phyloP scores from a whole-genome alignment of 306 rosid genomes.

The Lupinus albus region DNA sequence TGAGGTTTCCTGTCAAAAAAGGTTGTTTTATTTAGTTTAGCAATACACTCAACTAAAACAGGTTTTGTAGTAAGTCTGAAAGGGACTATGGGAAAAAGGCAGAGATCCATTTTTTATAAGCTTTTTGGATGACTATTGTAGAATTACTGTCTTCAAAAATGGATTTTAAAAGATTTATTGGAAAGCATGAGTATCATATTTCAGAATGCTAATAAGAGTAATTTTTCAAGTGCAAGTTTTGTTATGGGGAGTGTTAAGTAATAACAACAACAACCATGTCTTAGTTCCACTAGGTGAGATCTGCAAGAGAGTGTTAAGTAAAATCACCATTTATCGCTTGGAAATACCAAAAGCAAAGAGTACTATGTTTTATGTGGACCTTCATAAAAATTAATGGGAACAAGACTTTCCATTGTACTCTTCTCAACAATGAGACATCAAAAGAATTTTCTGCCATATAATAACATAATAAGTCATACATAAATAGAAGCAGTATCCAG shows the following conservation, averaged over 20 bases:
- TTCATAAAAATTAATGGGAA: no score
- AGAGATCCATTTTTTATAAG: conserved; percentile 16
- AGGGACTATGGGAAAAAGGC: not conserved
- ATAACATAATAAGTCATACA: no score
- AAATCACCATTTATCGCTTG: conserved; percentile 9
- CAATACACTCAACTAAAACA: conserved; percentile 23
- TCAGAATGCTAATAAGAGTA: conserved; percentile 1
- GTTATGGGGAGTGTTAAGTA: no score
- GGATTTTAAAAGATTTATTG: not conserved
- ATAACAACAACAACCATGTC: no score
- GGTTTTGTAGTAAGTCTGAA: not conserved
- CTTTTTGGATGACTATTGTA: conserved; percentile 8
- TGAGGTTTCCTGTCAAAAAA: conserved; percentile 41
- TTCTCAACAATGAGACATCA: no score
- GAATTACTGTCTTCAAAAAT: not conserved
- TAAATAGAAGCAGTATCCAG: no score
- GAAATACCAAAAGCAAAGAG: conserved; percentile 8
- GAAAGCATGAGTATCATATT: not conserved
- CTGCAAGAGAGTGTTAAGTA: not conserved
- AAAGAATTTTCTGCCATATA: no score
- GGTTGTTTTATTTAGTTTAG: conserved; percentile 23
- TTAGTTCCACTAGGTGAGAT: no score
- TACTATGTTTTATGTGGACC: no score
- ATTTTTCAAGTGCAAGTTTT: conserved; percentile 15
- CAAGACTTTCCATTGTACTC: no score